Percentiles rank a stretch among this genome's conserved stretches.
These are phyloP conservation scores for Lactarius trivialis DNA, from an alignment of 768 basidiomycete genomes.

Conservation along the genomic window DNA sequence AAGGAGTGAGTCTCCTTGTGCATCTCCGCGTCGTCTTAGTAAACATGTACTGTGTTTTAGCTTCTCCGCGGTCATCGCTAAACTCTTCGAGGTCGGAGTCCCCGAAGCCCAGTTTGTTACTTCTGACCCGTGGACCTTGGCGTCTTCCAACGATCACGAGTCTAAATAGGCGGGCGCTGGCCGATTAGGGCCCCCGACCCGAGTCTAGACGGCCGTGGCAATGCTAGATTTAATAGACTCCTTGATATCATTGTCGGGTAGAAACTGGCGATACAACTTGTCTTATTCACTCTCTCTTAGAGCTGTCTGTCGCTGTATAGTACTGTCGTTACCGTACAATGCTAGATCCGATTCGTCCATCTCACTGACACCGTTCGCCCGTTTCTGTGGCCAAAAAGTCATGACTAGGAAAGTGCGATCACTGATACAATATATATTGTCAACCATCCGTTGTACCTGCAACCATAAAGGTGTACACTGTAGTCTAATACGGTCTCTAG, in stretches of 20 bases:
- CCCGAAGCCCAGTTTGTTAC: constrained; percentile 70
- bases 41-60: constrained; percentile 36
- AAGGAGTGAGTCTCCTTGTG: constrained; percentile 60
- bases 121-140: constrained; percentile 72
- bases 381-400: not conserved
- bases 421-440: not conserved
- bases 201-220: not conserved
- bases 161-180: not conserved
- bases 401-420: not conserved
- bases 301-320: not conserved
- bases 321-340: not conserved
- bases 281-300: not conserved
- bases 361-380: not conserved
- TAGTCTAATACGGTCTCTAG: not conserved
- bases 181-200: not conserved
- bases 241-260: not conserved
- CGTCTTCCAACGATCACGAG: constrained; percentile 39
- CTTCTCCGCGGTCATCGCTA: constrained; percentile 72
- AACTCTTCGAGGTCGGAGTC: constrained; percentile 90
- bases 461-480: not conserved
- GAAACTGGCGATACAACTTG: not conserved
- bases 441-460: not conserved
- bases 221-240: not conserved
- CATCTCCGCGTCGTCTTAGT: not conserved
- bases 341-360: not conserved